phyloP scores from a whole-genome alignment of 1,284 basidiomycete species.

The Marasmius sp. region DNA sequence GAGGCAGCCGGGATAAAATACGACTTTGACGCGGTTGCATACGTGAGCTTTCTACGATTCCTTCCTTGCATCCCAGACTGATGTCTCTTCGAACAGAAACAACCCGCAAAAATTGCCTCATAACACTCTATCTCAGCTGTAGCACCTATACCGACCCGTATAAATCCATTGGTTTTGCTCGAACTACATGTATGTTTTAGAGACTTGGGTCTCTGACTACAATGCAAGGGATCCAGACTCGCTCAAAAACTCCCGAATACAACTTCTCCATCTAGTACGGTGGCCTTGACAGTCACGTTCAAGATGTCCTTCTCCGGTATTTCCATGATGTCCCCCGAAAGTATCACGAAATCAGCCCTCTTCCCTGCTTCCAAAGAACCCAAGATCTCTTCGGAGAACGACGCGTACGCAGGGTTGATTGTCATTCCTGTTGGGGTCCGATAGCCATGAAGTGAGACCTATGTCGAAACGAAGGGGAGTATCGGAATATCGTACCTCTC shows the following conservation, averaged over 20 bases:
- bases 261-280: conserved; percentile 65
- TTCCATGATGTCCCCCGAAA: conserved; percentile 79
- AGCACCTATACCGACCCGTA: too few species aligned
- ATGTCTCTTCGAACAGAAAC: background rate
- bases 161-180: too few species aligned
- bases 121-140: background rate
- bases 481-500: conserved; percentile 26
- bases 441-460: conserved; percentile 63
- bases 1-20: conserved; percentile 87
- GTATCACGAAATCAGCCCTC: conserved; percentile 83
- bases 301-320: conserved; percentile 53
- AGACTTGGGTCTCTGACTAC: background rate
- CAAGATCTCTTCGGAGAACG: conserved; percentile 71
- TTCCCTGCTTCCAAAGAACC: conserved; percentile 75
- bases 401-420: conserved; percentile 81
- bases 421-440: conserved; percentile 88
- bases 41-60: conserved; percentile 45
- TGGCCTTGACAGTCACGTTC: conserved; percentile 32
- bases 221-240: background rate
- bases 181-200: too few species aligned
- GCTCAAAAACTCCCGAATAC: conserved; percentile 50
- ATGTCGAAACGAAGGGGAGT: conserved; percentile 14
- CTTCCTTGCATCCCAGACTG: background rate
- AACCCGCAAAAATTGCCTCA: background rate
- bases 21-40: conserved; percentile 74